These are phyloP conservation scores for Naganishia onofrii DNA, from an alignment of 768 basidiomycete species.

Conservation along the genomic window DNA sequence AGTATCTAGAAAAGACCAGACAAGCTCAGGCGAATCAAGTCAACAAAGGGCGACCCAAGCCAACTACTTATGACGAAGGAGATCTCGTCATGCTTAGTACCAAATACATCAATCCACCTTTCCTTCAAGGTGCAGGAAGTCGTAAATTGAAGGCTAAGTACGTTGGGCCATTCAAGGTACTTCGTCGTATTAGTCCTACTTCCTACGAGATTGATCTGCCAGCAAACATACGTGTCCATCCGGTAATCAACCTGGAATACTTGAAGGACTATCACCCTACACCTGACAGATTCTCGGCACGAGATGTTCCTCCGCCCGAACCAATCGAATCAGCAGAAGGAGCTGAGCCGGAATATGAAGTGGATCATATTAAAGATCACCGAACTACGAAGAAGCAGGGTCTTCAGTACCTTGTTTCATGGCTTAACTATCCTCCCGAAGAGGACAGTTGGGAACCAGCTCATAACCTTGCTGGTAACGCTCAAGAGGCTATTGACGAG, in stretches of 20 bases:
- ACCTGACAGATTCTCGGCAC: neutral
- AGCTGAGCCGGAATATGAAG: constrained; percentile 3
- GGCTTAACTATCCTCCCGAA: too few species aligned
- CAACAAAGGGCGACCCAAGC: neutral
- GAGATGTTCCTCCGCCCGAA: neutral
- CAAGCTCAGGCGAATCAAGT: neutral
- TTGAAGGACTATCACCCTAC: constrained; percentile 4
- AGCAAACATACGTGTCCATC: constrained; percentile 29
- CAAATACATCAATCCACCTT: constrained; percentile 4
- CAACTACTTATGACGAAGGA: neutral
- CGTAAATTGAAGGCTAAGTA: constrained; percentile 36
- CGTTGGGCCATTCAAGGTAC: constrained; percentile 35
- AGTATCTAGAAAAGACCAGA: neutral
- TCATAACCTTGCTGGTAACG: too few species aligned
- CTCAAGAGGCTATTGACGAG: too few species aligned
- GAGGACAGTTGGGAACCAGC: too few species aligned
- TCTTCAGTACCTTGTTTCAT: too few species aligned
- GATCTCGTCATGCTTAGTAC: too few species aligned
- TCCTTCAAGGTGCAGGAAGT: neutral
- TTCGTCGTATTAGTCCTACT: constrained; percentile 30
- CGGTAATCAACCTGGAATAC: constrained; percentile 32
- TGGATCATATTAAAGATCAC: neutral
- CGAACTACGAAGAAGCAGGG: neutral
- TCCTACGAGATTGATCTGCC: too few species aligned
- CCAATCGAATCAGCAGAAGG: neutral